A percentile compares a stretch with the other conserved stretches of the same genome.
phyloP scores from a whole-genome alignment of 2,329 filamentous ascomycete genomes.

The Neonectria neomacrospora region DNA sequence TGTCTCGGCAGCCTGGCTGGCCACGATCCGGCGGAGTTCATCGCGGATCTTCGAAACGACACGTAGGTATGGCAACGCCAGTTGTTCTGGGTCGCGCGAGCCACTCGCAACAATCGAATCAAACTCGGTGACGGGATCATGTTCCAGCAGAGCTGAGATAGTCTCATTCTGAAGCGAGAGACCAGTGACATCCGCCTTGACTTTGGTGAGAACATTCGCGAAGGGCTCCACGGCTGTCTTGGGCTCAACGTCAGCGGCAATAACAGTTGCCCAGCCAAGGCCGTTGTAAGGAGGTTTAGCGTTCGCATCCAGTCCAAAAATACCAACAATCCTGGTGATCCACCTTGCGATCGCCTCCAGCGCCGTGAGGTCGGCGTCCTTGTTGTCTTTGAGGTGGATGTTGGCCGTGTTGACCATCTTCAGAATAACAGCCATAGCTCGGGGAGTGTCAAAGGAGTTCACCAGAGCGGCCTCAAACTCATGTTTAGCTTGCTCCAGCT shows the following conservation, averaged over 20 bases:
- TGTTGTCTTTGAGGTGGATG: conserved; percentile 61
- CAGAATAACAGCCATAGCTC: conserved; percentile 80
- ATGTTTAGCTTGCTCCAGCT: conserved; percentile 64
- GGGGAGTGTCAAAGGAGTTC: conserved; percentile 89
- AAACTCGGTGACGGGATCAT: conserved; percentile 60
- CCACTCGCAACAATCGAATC: conserved; percentile 57
- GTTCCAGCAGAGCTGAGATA: conserved; percentile 56
- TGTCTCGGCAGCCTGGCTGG: conserved; percentile 57
- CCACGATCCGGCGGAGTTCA: conserved; percentile 67
- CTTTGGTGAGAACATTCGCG: conserved; percentile 55
- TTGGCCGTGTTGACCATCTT: conserved; percentile 85
- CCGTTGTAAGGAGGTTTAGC: conserved; percentile 65
- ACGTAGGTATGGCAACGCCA: conserved; percentile 66
- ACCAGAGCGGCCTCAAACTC: conserved; percentile 70
- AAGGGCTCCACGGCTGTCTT: conserved; percentile 60
- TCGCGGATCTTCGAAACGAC: conserved; percentile 68
- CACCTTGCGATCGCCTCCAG: conserved; percentile 74
- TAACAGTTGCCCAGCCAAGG: conserved; percentile 64
- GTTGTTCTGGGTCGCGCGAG: conserved; percentile 62
- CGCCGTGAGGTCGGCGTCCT: conserved; percentile 57
- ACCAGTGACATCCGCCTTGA: conserved; percentile 58
- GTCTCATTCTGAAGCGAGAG: conserved; percentile 62
- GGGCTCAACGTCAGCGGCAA: conserved; percentile 56
- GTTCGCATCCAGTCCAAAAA: conserved; percentile 81
- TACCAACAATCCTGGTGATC: conserved; percentile 85